Base-by-base conservation (phyloP, 176 grass and related monocot genomes). In the Oryza rufipogon region DNA sequence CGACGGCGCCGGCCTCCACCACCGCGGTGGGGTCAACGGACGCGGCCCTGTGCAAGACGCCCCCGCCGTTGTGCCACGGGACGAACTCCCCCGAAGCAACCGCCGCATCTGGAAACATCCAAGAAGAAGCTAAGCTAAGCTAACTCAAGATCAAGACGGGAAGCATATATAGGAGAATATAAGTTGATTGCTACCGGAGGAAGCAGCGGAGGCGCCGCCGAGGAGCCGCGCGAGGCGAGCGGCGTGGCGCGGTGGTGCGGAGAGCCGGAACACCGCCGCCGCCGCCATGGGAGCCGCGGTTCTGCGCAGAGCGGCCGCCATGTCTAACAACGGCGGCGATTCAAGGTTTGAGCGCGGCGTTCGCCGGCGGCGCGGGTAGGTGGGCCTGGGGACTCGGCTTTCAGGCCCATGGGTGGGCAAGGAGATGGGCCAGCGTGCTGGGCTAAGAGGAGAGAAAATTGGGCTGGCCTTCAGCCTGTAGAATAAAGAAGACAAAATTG, bases 1-100 rank as follows among this genome's bases (percentile, higher is more conserved):
- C 89, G 0, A 94, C 47, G 1, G 90, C 90, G 49, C 92, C 89
- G 2, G 74, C 54, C 77, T 92, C 89, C 28, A 94, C 60, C 20
- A 87, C 71, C 0, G 70, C 75, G 1, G 81, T 78, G n/a, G 89
- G 74, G 64, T 92, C 81, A 32, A 94, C 80, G 14, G 68, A 42
- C 36, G 78, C 84, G 2, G 77, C 76, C 44, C 17, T 74, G 68
- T 91, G 92, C 68, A 91, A 74, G 19, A 91, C 28, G 33, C 92
- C 92, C 0, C 92, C 87, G 0, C 92, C 92, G 15, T 94, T 94
- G 5, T 83, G 85, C 89, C 92, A 94, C 11, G 67, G 49, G 2
- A 76, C 2, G 52, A 91, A 94, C 56, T 86, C 87, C 20, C 45
- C 61, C 4, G 69, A 67, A 47, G 14, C 25, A 2, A 52, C 28